These are phyloP conservation scores for Pugionium cornutum DNA, from an alignment of 345 rosid genomes.

Conservation along the genomic window DNA sequence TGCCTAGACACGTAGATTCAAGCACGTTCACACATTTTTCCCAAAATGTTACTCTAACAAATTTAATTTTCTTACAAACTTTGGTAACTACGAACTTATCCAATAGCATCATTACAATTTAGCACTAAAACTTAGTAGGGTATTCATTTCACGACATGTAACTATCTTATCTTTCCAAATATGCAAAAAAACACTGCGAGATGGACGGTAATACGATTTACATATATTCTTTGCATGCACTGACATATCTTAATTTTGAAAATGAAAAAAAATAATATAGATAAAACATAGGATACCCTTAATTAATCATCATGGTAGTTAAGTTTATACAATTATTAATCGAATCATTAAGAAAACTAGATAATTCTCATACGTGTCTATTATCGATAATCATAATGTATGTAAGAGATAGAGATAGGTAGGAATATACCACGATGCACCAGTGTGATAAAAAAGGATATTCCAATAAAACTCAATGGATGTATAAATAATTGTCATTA, in stretches of 20 bases:
- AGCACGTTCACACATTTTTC: slow-evolving; percentile 42
- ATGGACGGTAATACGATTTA: no score
- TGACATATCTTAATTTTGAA: no score
- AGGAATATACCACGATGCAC: slow-evolving; percentile 21
- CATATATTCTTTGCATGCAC: no score
- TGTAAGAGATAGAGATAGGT: slow-evolving; percentile 20
- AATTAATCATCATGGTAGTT: slow-evolving; percentile 14
- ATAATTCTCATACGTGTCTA: slow-evolving; percentile 23
- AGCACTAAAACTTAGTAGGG: slow-evolving; percentile 17
- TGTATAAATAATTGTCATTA: neutral
- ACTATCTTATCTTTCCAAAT: slow-evolving; percentile 4
- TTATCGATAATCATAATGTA: slow-evolving; percentile 14
- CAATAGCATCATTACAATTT: slow-evolving; percentile 27
- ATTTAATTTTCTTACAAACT: slow-evolving; percentile 13
- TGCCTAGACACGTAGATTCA: slow-evolving; percentile 41
- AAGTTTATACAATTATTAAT: slow-evolving; percentile 23
- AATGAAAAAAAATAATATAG: neutral
- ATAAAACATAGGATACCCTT: slow-evolving; percentile 36
- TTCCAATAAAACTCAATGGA: slow-evolving; percentile 1
- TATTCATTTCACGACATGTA: slow-evolving; percentile 40
- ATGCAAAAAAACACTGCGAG: no score
- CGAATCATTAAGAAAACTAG: slow-evolving; percentile 27
- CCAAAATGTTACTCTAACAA: slow-evolving; percentile 36
- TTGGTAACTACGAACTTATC: slow-evolving; percentile 17
- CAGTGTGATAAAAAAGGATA: neutral